Percentiles rank a stretch among this genome's conserved stretches.
Conservation (phyloP, 345 rosid genomes). For the Citrus reticulata region DNA sequence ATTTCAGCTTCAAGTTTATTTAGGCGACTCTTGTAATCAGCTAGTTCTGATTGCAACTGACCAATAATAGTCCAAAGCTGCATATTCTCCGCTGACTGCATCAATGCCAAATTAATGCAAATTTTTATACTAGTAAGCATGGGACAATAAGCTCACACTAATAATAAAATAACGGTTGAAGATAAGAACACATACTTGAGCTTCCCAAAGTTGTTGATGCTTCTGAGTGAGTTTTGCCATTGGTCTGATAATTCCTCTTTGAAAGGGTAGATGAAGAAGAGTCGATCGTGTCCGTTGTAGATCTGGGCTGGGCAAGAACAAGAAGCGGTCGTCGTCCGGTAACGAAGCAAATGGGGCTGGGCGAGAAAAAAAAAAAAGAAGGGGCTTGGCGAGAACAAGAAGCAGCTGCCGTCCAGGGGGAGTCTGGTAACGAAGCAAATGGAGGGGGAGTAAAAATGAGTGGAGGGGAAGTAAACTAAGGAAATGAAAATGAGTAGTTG, state of each 20-base stretch:
- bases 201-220: conserved; percentile 44
- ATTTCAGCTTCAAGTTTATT: conserved; percentile 34
- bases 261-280: not conserved
- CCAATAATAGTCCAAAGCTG: conserved; percentile 26
- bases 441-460: no score
- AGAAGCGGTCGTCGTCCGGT: no score
- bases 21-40: conserved; percentile 28
- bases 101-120: not conserved
- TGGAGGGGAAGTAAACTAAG: no score
- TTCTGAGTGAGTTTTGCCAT: conserved; percentile 34
- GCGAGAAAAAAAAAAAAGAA: no score
- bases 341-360: no score
- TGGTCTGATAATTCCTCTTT: conserved; percentile 31
- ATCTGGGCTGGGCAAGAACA: no score
- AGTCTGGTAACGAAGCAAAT: no score
- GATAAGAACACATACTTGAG: conserved; percentile 30
- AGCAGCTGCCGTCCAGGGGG: no score
- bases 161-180: not conserved
- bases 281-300: no score
- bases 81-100: conserved; percentile 37
- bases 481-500: no score
- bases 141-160: not conserved
- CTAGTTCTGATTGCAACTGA: conserved; percentile 37
- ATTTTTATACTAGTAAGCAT: not conserved
- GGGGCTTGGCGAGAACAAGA: no score